A percentile compares a stretch with the other conserved stretches of the same genome.
These are phyloP conservation scores for Kodamaea lidongshanica DNA, from an alignment of 805 yeast genomes.

Conservation along the genomic window DNA sequence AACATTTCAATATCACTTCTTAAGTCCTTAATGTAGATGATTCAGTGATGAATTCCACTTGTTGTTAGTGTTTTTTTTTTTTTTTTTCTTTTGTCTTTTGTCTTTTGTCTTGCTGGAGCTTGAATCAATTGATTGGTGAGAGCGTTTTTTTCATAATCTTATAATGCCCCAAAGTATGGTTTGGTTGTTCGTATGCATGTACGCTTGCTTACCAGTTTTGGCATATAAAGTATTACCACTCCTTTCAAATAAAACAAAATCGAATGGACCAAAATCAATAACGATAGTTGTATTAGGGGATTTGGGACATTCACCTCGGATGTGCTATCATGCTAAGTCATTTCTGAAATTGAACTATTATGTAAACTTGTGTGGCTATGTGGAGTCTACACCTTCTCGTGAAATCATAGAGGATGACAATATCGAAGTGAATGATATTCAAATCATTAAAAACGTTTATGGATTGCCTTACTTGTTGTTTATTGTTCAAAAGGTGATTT, in stretches of 20 bases:
- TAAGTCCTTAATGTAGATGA: too few relatives aligned
- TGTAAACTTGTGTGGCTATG: constrained; percentile 83
- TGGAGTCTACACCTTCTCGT: constrained; percentile 49
- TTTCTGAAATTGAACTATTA: constrained; percentile 62
- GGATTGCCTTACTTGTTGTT: constrained; percentile 51
- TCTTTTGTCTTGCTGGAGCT: too few relatives aligned
- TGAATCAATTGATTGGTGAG: too few relatives aligned
- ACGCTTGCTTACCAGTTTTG: constrained; percentile 40
- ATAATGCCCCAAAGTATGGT: constrained; percentile 33
- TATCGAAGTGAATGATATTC: constrained; percentile 46
- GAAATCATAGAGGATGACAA: constrained; percentile 46
- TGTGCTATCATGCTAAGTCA: constrained; percentile 82
- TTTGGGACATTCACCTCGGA: constrained; percentile 90
- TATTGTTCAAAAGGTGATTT: constrained; percentile 51
- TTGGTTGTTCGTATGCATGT: constrained; percentile 40
- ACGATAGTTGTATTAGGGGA: constrained; percentile 86
- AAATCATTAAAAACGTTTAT: constrained; percentile 31
- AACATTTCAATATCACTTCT: too few relatives aligned
- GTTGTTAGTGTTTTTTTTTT: too few relatives aligned
- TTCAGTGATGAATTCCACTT: too few relatives aligned
- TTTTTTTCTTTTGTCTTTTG: too few relatives aligned
- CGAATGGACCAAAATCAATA: constrained; percentile 43
- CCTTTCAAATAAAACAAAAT: constrained; percentile 18
- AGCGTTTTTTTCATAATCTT: too few relatives aligned
- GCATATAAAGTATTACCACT: constrained; percentile 38